Conservation (phyloP, 2,329 filamentous ascomycete genomes). For the Epichloe sp. region DNA sequence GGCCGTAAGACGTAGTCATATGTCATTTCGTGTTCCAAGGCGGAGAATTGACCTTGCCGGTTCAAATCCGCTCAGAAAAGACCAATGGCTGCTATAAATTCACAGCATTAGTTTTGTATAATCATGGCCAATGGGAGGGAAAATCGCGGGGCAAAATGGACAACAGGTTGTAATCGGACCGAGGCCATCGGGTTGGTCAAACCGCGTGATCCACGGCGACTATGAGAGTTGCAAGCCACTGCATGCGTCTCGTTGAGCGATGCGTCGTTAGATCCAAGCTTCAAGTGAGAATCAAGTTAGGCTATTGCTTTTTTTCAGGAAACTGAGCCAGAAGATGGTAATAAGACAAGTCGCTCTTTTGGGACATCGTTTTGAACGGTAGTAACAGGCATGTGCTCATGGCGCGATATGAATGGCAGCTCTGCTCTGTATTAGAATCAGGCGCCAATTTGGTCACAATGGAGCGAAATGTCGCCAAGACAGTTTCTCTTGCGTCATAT, state of each 20-base stretch:
- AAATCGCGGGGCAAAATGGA: neutral
- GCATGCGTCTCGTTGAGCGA: neutral
- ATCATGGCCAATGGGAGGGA: too few relatives aligned
- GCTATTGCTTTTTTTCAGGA: neutral
- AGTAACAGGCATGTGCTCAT: neutral
- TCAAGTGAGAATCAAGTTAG: neutral
- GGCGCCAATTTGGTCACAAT: too few relatives aligned
- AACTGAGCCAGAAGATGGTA: neutral
- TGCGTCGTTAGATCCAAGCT: neutral
- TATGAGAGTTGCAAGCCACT: neutral
- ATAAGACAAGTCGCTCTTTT: neutral
- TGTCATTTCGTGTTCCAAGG: too few relatives aligned
- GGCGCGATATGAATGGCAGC: too few relatives aligned
- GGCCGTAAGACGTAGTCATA: too few relatives aligned
- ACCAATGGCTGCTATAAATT: too few relatives aligned
- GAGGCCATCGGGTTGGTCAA: neutral
- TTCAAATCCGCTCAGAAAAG: too few relatives aligned
- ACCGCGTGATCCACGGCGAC: conserved; percentile 1
- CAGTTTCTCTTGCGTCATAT: too few relatives aligned
- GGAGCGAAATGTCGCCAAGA: too few relatives aligned
- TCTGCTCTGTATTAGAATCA: too few relatives aligned
- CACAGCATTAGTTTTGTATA: too few relatives aligned
- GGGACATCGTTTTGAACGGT: neutral
- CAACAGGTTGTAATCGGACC: neutral
- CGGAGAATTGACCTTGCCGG: too few relatives aligned